Percentiles rank a stretch among this genome's conserved stretches.
Conservation (phyloP, 1,284 basidiomycete genomes). For the Pterulicium gracile region DNA sequence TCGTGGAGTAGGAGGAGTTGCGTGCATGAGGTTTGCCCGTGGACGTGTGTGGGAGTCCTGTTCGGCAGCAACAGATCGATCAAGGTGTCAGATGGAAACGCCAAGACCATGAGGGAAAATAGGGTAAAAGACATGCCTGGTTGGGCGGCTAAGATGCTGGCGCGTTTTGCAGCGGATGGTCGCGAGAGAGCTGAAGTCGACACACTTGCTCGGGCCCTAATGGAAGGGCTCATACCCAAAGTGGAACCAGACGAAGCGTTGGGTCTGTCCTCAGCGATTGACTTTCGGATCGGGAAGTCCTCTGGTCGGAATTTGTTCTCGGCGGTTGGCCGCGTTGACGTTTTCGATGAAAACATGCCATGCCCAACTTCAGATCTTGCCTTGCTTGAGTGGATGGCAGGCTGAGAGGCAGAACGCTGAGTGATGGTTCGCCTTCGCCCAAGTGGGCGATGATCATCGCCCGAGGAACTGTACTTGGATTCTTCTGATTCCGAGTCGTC, state of each 20-base stretch:
- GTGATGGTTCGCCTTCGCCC: constrained; percentile 23
- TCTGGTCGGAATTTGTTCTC: too few species aligned
- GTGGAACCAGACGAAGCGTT: background rate
- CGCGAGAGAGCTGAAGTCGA: background rate
- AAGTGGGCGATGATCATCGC: constrained; percentile 22
- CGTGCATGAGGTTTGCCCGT: background rate
- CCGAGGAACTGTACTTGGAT: constrained; percentile 13
- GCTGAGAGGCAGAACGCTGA: constrained; percentile 12
- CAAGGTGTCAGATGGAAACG: background rate
- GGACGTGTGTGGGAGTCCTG: constrained; percentile 5
- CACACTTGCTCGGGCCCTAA: background rate
- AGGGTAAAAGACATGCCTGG: background rate
- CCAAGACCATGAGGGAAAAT: background rate
- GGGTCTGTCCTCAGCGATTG: too few species aligned
- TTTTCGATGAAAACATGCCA: constrained; percentile 14
- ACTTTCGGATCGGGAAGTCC: too few species aligned
- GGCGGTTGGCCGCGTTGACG: background rate
- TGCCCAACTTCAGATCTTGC: constrained; percentile 10
- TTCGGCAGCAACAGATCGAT: background rate
- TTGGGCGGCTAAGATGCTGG: constrained; percentile 8
- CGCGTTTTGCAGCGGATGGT: constrained; percentile 1
- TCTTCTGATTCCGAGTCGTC: constrained; percentile 24
- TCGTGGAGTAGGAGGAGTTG: constrained; percentile 1
- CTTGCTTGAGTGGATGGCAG: constrained; percentile 11
- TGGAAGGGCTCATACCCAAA: background rate